These are phyloP conservation scores for Luzula sylvatica DNA, from an alignment of 176 grass and related monocot genomes.

Conservation along the genomic window DNA sequence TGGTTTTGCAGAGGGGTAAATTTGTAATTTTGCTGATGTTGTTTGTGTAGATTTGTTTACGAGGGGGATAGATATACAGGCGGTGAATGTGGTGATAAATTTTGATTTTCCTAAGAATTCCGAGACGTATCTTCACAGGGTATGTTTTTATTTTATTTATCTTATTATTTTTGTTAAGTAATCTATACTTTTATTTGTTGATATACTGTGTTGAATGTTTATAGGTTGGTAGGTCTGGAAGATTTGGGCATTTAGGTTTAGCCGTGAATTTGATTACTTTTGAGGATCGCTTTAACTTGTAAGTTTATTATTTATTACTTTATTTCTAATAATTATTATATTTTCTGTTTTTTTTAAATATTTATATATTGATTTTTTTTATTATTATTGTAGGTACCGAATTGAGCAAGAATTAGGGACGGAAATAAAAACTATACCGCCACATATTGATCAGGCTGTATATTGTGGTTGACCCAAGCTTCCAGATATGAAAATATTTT, in stretches of 20 bases:
- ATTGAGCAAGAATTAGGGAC: constrained; percentile 98
- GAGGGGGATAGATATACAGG: constrained; percentile 95
- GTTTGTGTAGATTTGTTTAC: constrained; percentile 77
- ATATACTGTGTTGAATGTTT: not conserved
- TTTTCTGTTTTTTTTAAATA: constrained; percentile 13
- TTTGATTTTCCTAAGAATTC: constrained; percentile 91
- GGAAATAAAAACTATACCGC: constrained; percentile 90
- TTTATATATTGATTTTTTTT: constrained; percentile 23
- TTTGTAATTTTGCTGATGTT: not conserved
- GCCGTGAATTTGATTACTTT: constrained; percentile 45
- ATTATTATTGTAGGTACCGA: constrained; percentile 46
- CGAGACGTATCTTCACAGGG: constrained; percentile 91
- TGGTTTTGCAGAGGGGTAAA: no score
- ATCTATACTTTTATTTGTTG: not conserved
- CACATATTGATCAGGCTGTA: constrained; percentile 85
- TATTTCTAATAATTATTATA: not conserved
- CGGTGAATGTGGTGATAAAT: constrained; percentile 94
- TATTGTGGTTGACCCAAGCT: constrained; percentile 57
- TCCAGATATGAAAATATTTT: constrained; percentile 13
- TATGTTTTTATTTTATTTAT: constrained; percentile 16
- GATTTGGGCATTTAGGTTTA: constrained; percentile 45
- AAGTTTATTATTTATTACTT: constrained; percentile 1
- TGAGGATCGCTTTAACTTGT: constrained; percentile 44
- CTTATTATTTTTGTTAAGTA: not conserved
- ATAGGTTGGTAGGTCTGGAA: constrained; percentile 42